Evolutionary conservation across 2,329 filamentous ascomycete species (phyloP), one percentile per base, ranked within the genome.

Genomic region (Alternaria alternata): DNA sequence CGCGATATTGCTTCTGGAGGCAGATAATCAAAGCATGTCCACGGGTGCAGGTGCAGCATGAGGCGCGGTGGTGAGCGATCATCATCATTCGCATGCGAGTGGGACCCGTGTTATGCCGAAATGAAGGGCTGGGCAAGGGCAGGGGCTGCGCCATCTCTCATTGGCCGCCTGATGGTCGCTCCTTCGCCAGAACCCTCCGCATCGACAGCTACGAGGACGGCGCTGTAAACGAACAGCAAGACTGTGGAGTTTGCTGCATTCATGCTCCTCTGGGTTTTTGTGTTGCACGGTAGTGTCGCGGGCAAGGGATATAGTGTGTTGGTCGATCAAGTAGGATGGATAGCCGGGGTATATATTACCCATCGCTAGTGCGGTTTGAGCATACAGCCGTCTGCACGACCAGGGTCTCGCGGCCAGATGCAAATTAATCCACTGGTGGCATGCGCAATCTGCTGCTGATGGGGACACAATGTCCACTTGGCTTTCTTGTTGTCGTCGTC

Each of bases 291-390:
- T 43, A 43, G 49, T 42, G 47, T 54, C 18, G 44, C 32, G 41
- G 42, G 34, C 63, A 51, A 36, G 26, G 48, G 20, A 42, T 24
- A 9, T 24, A 24, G 24, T 20, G 34, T 41, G 16, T 20, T 30
- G 48, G 48, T 18, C 14, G 14, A 7, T 18, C n/a, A 41, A 26
- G 52, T 39, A n/a, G 53, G 36, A 38, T 24, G 53, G 36, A 38
- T 24, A 48, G 42, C 53, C 32, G 53, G 57, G 52, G 52, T 47
- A 34, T 41, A 26, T 24, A 8, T 41, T 28, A 28, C 58, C 63
- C 65, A 54, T 64, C 62, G 46, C 61, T 66, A 63, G 64, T 43
- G 58, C 49, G 22, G 64, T 70, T 71, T 67, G 67, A 66, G 51
- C 42, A 52, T 46, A 57, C 57, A 62, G 61, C 66, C 65, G 57